Conservation (phyloP, 1,284 basidiomycete genomes). For the Leccinum laetum region DNA sequence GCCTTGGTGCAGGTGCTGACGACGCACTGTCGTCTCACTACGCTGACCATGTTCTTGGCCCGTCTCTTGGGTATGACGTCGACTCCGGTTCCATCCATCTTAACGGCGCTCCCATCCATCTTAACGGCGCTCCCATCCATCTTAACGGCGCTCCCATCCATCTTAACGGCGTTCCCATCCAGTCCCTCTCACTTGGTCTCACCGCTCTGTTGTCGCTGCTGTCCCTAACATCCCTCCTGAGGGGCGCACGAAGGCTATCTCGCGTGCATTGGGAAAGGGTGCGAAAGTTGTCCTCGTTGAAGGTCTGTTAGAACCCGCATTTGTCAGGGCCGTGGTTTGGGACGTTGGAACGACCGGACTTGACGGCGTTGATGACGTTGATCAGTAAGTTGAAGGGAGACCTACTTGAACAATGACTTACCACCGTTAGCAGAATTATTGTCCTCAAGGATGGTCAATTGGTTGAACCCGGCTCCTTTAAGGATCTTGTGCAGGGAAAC, state of each 20-base stretch:
- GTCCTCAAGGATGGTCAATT: too few relatives aligned
- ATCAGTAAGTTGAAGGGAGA: conserved; percentile 23
- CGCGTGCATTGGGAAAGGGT: conserved; percentile 83
- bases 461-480: too few relatives aligned
- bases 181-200: conserved; percentile 80
- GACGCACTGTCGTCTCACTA: conserved; percentile 78
- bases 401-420: conserved; percentile 33
- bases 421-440: too few relatives aligned
- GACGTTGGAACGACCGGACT: conserved; percentile 62
- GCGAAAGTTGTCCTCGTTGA: conserved; percentile 84
- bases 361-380: too few relatives aligned
- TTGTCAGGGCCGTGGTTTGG: conserved; percentile 66
- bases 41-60: conserved; percentile 78
- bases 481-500: conserved; percentile 64
- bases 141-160: conserved; percentile 43
- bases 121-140: too few relatives aligned
- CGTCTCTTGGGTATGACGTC: conserved; percentile 76
- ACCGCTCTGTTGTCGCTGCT: conserved; percentile 80
- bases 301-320: conserved; percentile 73
- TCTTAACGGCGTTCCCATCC: conserved; percentile 85
- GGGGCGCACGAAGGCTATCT: conserved; percentile 87
- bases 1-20: conserved; percentile 87
- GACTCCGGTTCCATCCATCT: conserved; percentile 48
- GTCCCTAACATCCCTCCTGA: conserved; percentile 84
- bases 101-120: too few relatives aligned